Conservation (phyloP, 148 eudicot genomes). For the Arctostaphylos glauca region DNA sequence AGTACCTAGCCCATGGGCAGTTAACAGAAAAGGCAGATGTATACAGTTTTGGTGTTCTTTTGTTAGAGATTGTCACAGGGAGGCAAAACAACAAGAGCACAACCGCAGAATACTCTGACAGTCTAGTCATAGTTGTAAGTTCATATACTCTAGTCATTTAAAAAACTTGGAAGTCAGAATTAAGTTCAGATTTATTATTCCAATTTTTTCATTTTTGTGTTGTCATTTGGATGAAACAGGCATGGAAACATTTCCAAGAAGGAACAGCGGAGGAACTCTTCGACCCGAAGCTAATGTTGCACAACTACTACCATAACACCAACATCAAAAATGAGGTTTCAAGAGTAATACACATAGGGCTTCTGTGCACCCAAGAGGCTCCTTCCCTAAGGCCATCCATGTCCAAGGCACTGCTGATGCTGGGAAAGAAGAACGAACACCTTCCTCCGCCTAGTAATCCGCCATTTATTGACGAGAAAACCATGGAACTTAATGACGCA, state of each 20-base stretch:
- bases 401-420: slow-evolving; percentile 48
- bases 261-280: slow-evolving; percentile 39
- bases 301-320: slow-evolving; percentile 21
- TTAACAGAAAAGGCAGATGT: slow-evolving; percentile 62
- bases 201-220: neutral
- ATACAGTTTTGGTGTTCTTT: slow-evolving; percentile 57
- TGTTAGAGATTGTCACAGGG: slow-evolving; percentile 54
- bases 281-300: slow-evolving; percentile 42
- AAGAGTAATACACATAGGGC: slow-evolving; percentile 54
- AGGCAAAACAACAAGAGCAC: slow-evolving; percentile 38
- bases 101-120: slow-evolving; percentile 31
- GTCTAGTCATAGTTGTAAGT: slow-evolving; percentile 42
- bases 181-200: neutral
- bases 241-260: slow-evolving; percentile 58
- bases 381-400: slow-evolving; percentile 56
- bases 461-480: slow-evolving; percentile 52
- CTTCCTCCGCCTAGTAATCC: slow-evolving; percentile 51
- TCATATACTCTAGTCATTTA: neutral
- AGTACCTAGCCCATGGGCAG: slow-evolving; percentile 53
- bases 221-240: slow-evolving; percentile 27
- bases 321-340: slow-evolving; percentile 28
- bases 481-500: slow-evolving; percentile 41
- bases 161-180: neutral
- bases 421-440: slow-evolving; percentile 44
- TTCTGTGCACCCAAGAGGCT: slow-evolving; percentile 55